Base-by-base conservation (phyloP, 805 yeast genomes). In the Candida qinlingensis region DNA sequence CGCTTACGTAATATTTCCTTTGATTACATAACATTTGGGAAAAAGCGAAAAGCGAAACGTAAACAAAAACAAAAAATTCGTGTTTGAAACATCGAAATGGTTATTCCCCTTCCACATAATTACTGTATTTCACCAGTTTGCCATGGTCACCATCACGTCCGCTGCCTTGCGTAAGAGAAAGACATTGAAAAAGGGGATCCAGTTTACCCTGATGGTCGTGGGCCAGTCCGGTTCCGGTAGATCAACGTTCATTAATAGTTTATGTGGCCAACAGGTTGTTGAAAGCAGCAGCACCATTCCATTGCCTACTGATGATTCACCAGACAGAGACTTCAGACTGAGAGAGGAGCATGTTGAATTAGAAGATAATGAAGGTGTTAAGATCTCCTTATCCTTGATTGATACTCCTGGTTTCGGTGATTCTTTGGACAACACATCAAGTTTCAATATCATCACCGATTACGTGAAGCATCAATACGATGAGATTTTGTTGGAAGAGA, bases 141-240 rank as follows among this genome's bases (percentile, higher is more conserved):
- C 19, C 19, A 19, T 76, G 81, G 73, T 73, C 33, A 66, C 78
- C 12, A 68, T 76, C 46, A 75, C 79, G 3, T 76, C 81, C 10
- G 76, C 80, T 28, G 79, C 79, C 10, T 56, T 81, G 51, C 77
- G 88, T 64, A 87, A 87, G 70, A 80, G 87, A 64, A 87, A 87
- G 71, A 85, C 83, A 44, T 71, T 87, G 67, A 88, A 87, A 68
- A 85, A 87, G 68, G 86, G 90, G 34, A 81, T 87, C 70, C 87
- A 87, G 61, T 88, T 90, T 73, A 85, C 95, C 26, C 65, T 87
- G 50, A 83, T 90, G 92, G 83, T 87, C 37, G 83, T 88, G 48
- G 97, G 97, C 39, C 85, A 87, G 62, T 80, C 84, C 42, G 97
- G 97, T 3, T 72, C 82, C 41, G 97, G 97, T 13, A 79, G 96